Percentiles rank a stretch among this genome's conserved stretches.
phyloP scores from a whole-genome alignment of 164 flowering plant species.

The Kingdonia uniflora region DNA sequence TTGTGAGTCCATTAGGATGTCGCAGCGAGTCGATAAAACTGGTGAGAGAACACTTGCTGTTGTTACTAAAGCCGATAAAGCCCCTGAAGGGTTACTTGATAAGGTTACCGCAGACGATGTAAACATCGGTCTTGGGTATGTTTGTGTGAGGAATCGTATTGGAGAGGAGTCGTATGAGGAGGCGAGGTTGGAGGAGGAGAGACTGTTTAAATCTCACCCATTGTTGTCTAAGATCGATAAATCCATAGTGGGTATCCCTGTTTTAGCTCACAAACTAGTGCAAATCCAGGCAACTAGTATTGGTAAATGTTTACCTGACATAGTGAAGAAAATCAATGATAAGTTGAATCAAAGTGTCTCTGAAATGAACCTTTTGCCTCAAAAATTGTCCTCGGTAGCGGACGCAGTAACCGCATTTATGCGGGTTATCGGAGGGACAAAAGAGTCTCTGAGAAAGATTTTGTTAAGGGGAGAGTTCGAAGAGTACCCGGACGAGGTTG shows the following conservation, averaged over 20 bases:
- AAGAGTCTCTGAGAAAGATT: slow-evolving; percentile 1
- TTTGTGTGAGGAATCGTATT: slow-evolving; percentile 5
- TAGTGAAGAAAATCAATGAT: neutral
- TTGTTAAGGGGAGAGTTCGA: slow-evolving; percentile 6
- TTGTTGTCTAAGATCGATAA: neutral
- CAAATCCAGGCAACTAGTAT: neutral
- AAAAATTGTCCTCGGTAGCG: neutral
- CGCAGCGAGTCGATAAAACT: slow-evolving; percentile 1
- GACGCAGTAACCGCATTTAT: slow-evolving; percentile 5
- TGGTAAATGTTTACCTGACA: slow-evolving; percentile 1
- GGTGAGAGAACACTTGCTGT: slow-evolving; percentile 6
- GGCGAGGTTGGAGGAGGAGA: neutral
- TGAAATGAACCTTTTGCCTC: neutral
- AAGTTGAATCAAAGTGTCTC: neutral
- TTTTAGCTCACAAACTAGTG: slow-evolving; percentile 1
- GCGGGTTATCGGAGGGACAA: slow-evolving; percentile 1
- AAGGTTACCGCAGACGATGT: slow-evolving; percentile 8
- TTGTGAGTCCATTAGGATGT: slow-evolving; percentile 7
- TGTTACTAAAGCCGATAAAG: slow-evolving; percentile 7
- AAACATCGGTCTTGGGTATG: slow-evolving; percentile 7
- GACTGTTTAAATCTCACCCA: neutral
- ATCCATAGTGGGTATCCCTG: slow-evolving; percentile 1
- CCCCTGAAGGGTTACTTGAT: slow-evolving; percentile 8
- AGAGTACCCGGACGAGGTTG: neutral
- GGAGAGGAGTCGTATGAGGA: slow-evolving; percentile 6